Conservation (phyloP, 495 filamentous ascomycete species). For the Aspergillus nidulans region DNA sequence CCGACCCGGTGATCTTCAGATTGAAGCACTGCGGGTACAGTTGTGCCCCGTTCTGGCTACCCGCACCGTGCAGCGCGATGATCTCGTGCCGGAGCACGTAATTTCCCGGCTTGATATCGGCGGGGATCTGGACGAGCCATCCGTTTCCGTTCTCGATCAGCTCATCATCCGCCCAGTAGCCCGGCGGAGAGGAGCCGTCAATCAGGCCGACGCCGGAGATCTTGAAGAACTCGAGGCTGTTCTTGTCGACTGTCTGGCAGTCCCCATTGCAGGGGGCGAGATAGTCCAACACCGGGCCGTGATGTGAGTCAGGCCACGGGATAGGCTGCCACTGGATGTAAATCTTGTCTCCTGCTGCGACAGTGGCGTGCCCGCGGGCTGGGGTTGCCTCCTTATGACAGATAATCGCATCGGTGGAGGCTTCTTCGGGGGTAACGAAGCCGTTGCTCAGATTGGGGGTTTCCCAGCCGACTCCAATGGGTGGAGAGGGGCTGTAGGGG, state of each 20-base stretch:
- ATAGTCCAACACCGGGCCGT: slow-evolving; percentile 62
- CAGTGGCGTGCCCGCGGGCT: slow-evolving; percentile 40
- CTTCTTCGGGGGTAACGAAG: slow-evolving; percentile 43
- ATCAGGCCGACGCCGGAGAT: slow-evolving; percentile 56
- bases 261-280: slow-evolving; percentile 59
- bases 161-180: slow-evolving; percentile 56
- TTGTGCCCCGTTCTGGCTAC: slow-evolving; percentile 53
- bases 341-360: slow-evolving; percentile 47
- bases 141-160: slow-evolving; percentile 58
- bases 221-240: slow-evolving; percentile 62
- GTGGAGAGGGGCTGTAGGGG: slow-evolving; percentile 25
- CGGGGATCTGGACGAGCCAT: slow-evolving; percentile 61
- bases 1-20: slow-evolving; percentile 56
- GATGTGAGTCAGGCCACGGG: slow-evolving; percentile 55
- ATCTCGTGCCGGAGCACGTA: slow-evolving; percentile 71
- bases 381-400: slow-evolving; percentile 55
- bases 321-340: slow-evolving; percentile 48
- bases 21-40: slow-evolving; percentile 70
- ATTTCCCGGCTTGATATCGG: slow-evolving; percentile 54
- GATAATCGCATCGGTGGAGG: slow-evolving; percentile 51
- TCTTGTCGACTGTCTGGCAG: slow-evolving; percentile 56
- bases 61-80: slow-evolving; percentile 62
- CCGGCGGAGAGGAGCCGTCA: slow-evolving; percentile 38
- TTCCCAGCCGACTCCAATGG: slow-evolving; percentile 46
- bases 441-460: slow-evolving; percentile 48